Evolutionary conservation across 2,329 filamentous ascomycete genomes (phyloP).

Genomic region (Neofusicoccum sp.): DNA sequence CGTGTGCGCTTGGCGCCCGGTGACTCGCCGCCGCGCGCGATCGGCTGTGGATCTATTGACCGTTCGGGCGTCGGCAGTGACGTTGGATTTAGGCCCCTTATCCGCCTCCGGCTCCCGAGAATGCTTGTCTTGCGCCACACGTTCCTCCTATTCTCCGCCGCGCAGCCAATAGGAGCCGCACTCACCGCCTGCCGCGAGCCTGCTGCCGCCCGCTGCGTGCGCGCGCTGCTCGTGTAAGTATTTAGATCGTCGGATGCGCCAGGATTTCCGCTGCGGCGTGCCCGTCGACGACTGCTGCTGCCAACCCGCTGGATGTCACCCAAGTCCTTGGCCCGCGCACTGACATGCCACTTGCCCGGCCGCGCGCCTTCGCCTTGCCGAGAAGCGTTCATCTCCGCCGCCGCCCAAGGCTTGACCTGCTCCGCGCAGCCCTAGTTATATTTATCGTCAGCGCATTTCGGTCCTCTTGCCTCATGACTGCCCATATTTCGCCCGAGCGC

Average conservation of each 20-base stretch:
- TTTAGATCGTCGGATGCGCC: slow-evolving; percentile 14
- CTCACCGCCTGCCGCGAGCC: neutral
- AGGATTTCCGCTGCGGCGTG: neutral
- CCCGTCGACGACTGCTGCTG: neutral
- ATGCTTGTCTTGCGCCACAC: slow-evolving; percentile 13
- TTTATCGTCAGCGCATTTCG: slow-evolving; percentile 15
- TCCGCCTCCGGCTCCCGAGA: slow-evolving; percentile 12
- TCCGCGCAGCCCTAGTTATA: slow-evolving; percentile 8
- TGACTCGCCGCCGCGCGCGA: neutral
- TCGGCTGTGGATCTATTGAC: slow-evolving; percentile 9
- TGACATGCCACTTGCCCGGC: neutral
- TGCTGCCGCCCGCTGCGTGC: neutral
- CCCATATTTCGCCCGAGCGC: slow-evolving; percentile 1
- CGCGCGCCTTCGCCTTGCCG: slow-evolving; percentile 6
- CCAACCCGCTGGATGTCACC: neutral
- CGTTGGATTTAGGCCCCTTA: slow-evolving; percentile 14
- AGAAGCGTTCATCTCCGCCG: slow-evolving; percentile 17
- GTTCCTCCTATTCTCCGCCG: neutral
- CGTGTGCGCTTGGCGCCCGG: neutral
- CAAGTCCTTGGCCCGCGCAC: slow-evolving; percentile 1
- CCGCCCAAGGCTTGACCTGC: slow-evolving; percentile 6
- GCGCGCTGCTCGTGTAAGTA: slow-evolving; percentile 4
- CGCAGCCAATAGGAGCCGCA: slow-evolving; percentile 5
- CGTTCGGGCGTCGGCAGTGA: slow-evolving; percentile 7
- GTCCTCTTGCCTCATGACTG: slow-evolving; percentile 3